Evolutionary conservation across 306 rosid species (phyloP).

Genomic region (Ormosia emarginata): DNA sequence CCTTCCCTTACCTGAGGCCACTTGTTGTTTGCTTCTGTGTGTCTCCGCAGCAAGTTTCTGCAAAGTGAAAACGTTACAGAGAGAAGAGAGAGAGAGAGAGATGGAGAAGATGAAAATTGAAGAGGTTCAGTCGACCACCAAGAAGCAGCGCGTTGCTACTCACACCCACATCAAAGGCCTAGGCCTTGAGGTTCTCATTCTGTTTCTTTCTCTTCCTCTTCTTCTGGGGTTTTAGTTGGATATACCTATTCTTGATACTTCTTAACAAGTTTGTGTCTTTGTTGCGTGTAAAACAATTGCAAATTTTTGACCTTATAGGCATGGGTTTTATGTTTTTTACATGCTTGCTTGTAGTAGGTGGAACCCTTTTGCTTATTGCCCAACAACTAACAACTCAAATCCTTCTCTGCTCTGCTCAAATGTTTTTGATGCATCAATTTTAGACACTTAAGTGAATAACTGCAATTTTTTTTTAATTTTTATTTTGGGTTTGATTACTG

Average conservation of each 20-base stretch:
- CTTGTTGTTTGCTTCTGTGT: no score
- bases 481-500: background rate
- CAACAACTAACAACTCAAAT: background rate
- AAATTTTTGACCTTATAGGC: background rate
- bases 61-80: background rate
- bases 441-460: background rate
- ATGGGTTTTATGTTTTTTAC: background rate
- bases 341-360: background rate
- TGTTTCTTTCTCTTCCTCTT: background rate
- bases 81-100: background rate
- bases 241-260: background rate
- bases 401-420: background rate
- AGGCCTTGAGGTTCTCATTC: conserved; percentile 72
- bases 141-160: conserved; percentile 62
- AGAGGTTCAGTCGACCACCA: conserved; percentile 85
- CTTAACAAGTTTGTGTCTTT: background rate
- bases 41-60: background rate
- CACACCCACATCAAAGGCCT: conserved; percentile 80
- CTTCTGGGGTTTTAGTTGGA: conserved; percentile 1
- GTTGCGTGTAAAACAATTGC: background rate
- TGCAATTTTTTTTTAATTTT: background rate
- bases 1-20: no score
- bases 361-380: background rate
- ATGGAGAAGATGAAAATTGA: conserved; percentile 73
- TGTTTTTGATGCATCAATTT: background rate